Percentiles rank a stretch among this genome's conserved stretches.
phyloP scores from a whole-genome alignment of 1,139 yeast genomes.

The Suhomyces coccinellae region DNA sequence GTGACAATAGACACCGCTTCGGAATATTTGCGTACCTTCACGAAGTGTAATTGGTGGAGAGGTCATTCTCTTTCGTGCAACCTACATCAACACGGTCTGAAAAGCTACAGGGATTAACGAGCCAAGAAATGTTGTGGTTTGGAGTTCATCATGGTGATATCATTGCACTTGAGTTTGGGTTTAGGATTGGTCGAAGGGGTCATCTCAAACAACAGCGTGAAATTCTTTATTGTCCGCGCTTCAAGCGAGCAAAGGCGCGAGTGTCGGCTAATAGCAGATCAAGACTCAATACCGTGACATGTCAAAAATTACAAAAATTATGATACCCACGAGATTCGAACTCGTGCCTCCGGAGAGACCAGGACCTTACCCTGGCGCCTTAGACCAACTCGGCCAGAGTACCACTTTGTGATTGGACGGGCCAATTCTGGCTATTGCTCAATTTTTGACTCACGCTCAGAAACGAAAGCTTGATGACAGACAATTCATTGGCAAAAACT shows the following conservation, averaged over 20 bases:
- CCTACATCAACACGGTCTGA: no score
- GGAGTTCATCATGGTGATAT: no score
- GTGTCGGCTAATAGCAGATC: background rate
- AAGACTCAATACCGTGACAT: background rate
- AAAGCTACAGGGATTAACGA: no score
- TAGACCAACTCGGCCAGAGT: constrained; percentile 53
- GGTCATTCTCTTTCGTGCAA: no score
- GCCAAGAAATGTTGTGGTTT: no score
- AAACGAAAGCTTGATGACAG: background rate
- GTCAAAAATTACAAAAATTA: constrained; percentile 14
- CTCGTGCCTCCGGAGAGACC: constrained; percentile 61
- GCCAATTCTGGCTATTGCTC: background rate
- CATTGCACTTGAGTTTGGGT: no score
- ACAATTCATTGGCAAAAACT: constrained; percentile 10
- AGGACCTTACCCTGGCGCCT: constrained; percentile 55
- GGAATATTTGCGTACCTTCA: no score
- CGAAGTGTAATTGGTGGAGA: no score
- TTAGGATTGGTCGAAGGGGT: no score
- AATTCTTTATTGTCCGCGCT: no score
- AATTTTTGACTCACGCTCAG: background rate
- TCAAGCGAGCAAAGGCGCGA: no score
- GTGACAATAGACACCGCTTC: background rate
- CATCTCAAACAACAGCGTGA: no score
- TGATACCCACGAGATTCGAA: constrained; percentile 58
- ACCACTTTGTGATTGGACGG: constrained; percentile 25